A percentile compares a stretch with the other conserved stretches of the same genome.
Conservation (phyloP, 306 rosid species). For the Alnus glutinosa region DNA sequence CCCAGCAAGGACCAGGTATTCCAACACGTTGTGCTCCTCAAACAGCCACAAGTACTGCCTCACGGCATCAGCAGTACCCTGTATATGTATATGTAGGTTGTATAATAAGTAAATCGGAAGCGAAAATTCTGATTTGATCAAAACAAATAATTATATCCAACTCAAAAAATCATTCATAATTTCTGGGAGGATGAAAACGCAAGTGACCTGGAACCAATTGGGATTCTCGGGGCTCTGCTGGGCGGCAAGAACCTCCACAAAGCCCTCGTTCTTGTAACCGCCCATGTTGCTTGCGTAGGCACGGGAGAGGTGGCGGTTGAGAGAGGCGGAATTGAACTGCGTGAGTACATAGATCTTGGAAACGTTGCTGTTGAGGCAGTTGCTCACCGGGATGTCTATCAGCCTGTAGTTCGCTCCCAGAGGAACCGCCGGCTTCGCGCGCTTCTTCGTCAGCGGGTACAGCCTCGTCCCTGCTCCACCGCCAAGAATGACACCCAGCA, state of each 20-base stretch:
- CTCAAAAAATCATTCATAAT: too few species aligned
- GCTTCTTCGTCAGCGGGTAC: slow-evolving; percentile 92
- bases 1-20: slow-evolving; percentile 83
- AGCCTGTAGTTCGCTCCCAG: slow-evolving; percentile 96
- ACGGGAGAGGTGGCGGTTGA: slow-evolving; percentile 95
- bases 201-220: slow-evolving; percentile 89
- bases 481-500: slow-evolving; percentile 87
- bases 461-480: slow-evolving; percentile 98
- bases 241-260: slow-evolving; percentile 98
- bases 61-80: slow-evolving; percentile 99
- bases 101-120: too few species aligned
- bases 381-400: slow-evolving; percentile 96
- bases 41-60: slow-evolving; percentile 95
- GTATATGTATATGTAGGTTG: neutral
- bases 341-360: slow-evolving; percentile 97
- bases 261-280: slow-evolving; percentile 94
- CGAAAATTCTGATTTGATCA: too few species aligned
- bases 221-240: slow-evolving; percentile 99
- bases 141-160: too few species aligned
- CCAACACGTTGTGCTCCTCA: slow-evolving; percentile 96
- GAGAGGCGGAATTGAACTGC: slow-evolving; percentile 94
- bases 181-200: neutral
- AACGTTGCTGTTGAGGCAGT: slow-evolving; percentile 88
- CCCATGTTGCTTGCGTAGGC: slow-evolving; percentile 98
- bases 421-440: slow-evolving; percentile 98